Base-by-base conservation (phyloP, 2,329 filamentous ascomycete species). In the Aspergillus ustus region DNA sequence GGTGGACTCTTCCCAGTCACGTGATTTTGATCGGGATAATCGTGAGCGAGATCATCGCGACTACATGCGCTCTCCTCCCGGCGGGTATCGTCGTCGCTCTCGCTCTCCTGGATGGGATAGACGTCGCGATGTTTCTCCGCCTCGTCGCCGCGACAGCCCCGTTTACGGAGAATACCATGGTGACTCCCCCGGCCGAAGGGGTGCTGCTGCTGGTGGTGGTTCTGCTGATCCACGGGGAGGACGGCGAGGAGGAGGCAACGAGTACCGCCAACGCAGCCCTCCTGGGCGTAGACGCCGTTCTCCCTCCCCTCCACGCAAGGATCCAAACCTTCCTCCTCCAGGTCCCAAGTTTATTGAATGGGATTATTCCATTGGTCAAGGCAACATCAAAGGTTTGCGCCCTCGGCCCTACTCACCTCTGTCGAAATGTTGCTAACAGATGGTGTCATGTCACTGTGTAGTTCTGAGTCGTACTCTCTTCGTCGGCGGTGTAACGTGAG, bases 391-490 rank as follows among this genome's bases (percentile, higher is more conserved):
- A 80, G 84, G 84, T 86, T 61, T 66, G n/a, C n/a, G n/a, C n/a
- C n/a, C n/a, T n/a, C n/a, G n/a, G n/a, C n/a, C n/a, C n/a, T n/a
- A n/a, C n/a, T n/a, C n/a, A n/a, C n/a, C n/a, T 11, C 2, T 52
- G 7, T 43, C 34, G n/a, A n/a, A n/a, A 20, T 31, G n/a, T 43
- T 46, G 25, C 22, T 48, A 7, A 19, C 22, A 37, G 19, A 22
- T 13, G 8, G 17, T 34, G 45, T 59, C 66, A 60, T 58, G 59
- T 60, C 61, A 71, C 69, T 45, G 67, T 72, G 61, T 69, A 84
- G 95, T 99, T 29, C 83, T 96, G 62, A 98, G 94, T 78, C 89
- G 95, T 71, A 99, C 95, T 15, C 85, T 99, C 13, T 99, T 99
- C 75, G 93, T 99, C 70, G 95, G 95, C 66, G 95, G 95, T 73